phyloP scores from a whole-genome alignment of 306 rosid species.

The Astragalus membranaceus region DNA sequence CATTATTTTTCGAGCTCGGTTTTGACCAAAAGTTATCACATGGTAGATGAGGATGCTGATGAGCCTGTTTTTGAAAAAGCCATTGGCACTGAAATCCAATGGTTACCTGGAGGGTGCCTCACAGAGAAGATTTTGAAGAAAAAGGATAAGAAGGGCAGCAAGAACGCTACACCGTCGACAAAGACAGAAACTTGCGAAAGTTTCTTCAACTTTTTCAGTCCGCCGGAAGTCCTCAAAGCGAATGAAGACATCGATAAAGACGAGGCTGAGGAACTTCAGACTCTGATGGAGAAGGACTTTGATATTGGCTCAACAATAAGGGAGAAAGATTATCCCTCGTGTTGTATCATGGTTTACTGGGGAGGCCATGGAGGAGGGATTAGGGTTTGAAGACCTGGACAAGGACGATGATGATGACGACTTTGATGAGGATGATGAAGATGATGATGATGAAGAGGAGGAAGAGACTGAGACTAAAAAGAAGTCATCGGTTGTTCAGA shows the following conservation, averaged over 20 bases:
- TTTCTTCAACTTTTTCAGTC: slow-evolving; percentile 79
- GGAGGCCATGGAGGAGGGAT: slow-evolving; percentile 62
- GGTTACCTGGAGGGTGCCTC: slow-evolving; percentile 64
- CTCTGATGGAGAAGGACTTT: slow-evolving; percentile 66
- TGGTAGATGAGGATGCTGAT: no score
- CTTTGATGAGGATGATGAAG: no score
- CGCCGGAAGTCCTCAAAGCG: slow-evolving; percentile 80
- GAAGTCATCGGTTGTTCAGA: no score
- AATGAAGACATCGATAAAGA: slow-evolving; percentile 82
- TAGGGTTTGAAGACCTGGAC: slow-evolving; percentile 48
- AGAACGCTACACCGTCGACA: slow-evolving; percentile 72
- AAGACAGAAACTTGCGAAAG: slow-evolving; percentile 65
- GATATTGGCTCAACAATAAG: slow-evolving; percentile 83
- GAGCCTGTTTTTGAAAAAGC: slow-evolving; percentile 70
- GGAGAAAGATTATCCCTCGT: slow-evolving; percentile 77
- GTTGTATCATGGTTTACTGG: slow-evolving; percentile 89
- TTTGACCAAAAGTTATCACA: no score
- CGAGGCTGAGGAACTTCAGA: slow-evolving; percentile 69
- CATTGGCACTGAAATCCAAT: slow-evolving; percentile 70
- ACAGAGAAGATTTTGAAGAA: slow-evolving; percentile 75
- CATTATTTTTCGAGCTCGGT: slow-evolving; percentile 67
- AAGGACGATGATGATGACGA: no score
- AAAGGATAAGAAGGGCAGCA: slow-evolving; percentile 75
- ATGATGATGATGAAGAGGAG: no score
- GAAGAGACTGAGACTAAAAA: no score